Evolutionary conservation across 305 asterid species (phyloP).

Genomic region (Fraxinus platypoda): DNA sequence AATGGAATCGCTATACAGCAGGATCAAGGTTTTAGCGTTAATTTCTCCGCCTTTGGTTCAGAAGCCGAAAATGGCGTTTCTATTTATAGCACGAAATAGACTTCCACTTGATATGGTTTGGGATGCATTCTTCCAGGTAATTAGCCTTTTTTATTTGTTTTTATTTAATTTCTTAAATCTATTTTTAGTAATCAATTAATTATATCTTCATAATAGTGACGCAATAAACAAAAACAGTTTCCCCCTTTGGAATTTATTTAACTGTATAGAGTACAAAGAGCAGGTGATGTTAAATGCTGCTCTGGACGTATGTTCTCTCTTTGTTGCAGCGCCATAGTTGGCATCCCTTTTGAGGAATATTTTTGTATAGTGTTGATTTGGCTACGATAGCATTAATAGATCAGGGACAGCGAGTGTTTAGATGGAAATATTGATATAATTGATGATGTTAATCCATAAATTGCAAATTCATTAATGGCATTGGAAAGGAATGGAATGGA

Average conservation of each 20-base stretch:
- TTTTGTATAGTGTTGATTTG: conserved; percentile 14
- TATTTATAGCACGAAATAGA: conserved; percentile 90
- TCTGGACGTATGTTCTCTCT: conserved; percentile 4
- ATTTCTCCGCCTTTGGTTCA: conserved; percentile 46
- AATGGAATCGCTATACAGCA: conserved; percentile 65
- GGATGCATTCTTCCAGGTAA: conserved; percentile 88
- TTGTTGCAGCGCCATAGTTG: background rate
- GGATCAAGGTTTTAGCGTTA: conserved; percentile 46
- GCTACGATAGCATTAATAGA: conserved; percentile 7
- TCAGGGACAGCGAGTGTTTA: conserved; percentile 4
- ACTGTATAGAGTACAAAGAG: conserved; percentile 1
- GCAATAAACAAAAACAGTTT: conserved; percentile 18
- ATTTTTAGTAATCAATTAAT: background rate
- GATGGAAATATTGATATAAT: conserved; percentile 14
- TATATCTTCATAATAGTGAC: conserved; percentile 14
- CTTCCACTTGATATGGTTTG: conserved; percentile 82
- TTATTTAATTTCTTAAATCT: conserved; percentile 4
- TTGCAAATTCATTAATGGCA: conserved; percentile 1
- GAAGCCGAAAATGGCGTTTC: conserved; percentile 77
- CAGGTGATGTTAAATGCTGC: background rate
- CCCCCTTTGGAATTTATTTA: conserved; percentile 13
- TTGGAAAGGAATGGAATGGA: background rate
- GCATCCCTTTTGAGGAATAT: background rate
- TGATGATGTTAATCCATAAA: background rate
- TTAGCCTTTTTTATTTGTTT: conserved; percentile 10